Conservation (phyloP, 2,329 filamentous ascomycete species). For the Hypoxylon sp. region DNA sequence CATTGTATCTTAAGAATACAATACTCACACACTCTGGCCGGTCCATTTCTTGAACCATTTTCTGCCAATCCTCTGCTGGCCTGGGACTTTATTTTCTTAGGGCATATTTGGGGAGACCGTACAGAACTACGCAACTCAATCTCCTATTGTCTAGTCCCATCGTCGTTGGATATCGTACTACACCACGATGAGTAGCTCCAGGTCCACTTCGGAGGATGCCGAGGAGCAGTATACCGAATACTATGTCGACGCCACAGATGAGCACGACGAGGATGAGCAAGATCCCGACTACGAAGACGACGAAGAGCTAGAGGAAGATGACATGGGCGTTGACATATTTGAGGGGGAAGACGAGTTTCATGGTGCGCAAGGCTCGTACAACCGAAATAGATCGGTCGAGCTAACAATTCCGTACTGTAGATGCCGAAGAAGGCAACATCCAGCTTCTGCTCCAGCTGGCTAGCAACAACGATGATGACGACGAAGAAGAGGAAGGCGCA, state of each 20-base stretch:
- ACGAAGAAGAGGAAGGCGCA: slow-evolving; percentile 32
- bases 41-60: slow-evolving; percentile 18
- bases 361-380: slow-evolving; percentile 38
- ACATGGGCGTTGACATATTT: slow-evolving; percentile 42
- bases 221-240: slow-evolving; percentile 41
- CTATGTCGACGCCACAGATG: slow-evolving; percentile 46
- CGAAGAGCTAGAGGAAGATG: slow-evolving; percentile 45
- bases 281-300: slow-evolving; percentile 45
- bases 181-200: slow-evolving; percentile 42
- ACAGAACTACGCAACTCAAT: neutral
- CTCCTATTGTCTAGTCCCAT: neutral
- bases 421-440: slow-evolving; percentile 48
- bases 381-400: neutral
- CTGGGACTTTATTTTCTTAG: neutral
- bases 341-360: slow-evolving; percentile 50
- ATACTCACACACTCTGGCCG: slow-evolving; percentile 17
- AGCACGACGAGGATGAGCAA: slow-evolving; percentile 37
- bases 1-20: slow-evolving; percentile 1
- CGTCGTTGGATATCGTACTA: neutral
- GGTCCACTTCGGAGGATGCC: slow-evolving; percentile 37
- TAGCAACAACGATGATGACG: slow-evolving; percentile 46
- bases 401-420: slow-evolving; percentile 39
- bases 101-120: neutral
- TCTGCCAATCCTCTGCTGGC: neutral
- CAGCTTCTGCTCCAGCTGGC: slow-evolving; percentile 49